Evolutionary conservation across 352 stramenopile genomes (phyloP).

Genomic region (Phytophthora pluvialis): DNA sequence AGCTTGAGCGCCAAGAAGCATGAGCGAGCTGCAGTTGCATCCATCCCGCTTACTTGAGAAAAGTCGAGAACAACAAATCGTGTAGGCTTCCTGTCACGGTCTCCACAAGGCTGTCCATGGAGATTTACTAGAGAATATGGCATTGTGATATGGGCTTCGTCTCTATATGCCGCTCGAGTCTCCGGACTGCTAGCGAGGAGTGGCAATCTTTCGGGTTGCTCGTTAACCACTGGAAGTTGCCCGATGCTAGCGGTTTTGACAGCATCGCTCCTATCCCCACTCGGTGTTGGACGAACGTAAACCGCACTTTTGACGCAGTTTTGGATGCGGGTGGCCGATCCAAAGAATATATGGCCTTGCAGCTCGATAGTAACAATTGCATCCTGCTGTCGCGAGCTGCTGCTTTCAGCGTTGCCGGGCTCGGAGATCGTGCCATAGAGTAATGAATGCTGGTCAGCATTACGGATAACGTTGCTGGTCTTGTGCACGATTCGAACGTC

Average conservation of each 20-base stretch:
- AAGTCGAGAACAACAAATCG: constrained; percentile 84
- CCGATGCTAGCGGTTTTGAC: neutral
- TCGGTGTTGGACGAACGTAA: constrained; percentile 38
- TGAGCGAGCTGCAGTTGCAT: constrained; percentile 74
- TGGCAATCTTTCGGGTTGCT: constrained; percentile 11
- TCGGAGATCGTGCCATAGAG: constrained; percentile 40
- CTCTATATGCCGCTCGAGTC: constrained; percentile 11
- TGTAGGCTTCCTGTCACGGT: constrained; percentile 43
- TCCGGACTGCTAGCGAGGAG: constrained; percentile 21
- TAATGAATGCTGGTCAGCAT: constrained; percentile 63
- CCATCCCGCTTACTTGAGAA: constrained; percentile 75
- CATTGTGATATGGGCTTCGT: constrained; percentile 18
- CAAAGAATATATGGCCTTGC: constrained; percentile 83
- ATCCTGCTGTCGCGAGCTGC: constrained; percentile 42
- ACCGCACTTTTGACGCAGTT: constrained; percentile 72
- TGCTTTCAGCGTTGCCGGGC: constrained; percentile 14
- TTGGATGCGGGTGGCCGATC: constrained; percentile 71
- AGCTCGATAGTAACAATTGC: constrained; percentile 72
- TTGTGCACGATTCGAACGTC: constrained; percentile 63
- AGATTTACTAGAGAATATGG: constrained; percentile 47
- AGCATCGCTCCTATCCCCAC: neutral
- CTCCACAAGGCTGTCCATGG: constrained; percentile 43
- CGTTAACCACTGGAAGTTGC: neutral
- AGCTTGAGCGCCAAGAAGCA: constrained; percentile 78
- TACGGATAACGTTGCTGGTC: constrained; percentile 70